Base-by-base conservation (phyloP, 345 rosid species). In the Rhizophora apiculata region DNA sequence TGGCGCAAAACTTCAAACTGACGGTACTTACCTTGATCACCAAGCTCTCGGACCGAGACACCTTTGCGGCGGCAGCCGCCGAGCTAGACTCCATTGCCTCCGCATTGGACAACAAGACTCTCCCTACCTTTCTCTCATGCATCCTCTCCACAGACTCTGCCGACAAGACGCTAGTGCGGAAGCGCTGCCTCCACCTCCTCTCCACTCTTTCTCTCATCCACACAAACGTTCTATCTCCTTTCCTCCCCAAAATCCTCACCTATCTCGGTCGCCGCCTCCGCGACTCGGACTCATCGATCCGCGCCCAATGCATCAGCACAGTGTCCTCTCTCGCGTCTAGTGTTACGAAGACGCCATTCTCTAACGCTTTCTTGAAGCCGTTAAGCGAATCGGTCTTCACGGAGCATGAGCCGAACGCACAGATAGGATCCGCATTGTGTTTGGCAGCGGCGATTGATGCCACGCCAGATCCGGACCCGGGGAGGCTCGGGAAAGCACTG, bases 1-100 rank as follows among this genome's bases (percentile, higher is more conserved):
- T 88, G 93, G 82, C 88, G 46, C 90, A 85, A 15, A 77, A 74
- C 67, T 49, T 86, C 29, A 91, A 83, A 71, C 88, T 81, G 19
- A 86, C 81, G 57, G 79, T 91, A 56, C 80, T 83, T 22, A 74
- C 76, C 19, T 75, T 89, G 57, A 76, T 89, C 54, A 80, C 84
- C 5, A 94, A 94, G 84, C 93, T 94, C 36, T 84, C 93, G 6
- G 96, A 94, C 85, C 79, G 96, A 26, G 98, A 94, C 75, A 94
- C 97, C 29, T 83, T 82, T 82, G 64, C 91, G 58, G 68, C 79
- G 64, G 95, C 97, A 2, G 85, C 88, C 29, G 64, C 85, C 0
- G 96, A 94, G 86, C 92, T 94, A 8, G 88, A 88, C 18, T 81
- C 86, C 61, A 75, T 94, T 21, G 93, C 91, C 49, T 77, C 76